Percentiles rank a stretch among this genome's conserved stretches.
phyloP scores from a whole-genome alignment of 163 green algal species.

The Scenedesmus sp. region DNA sequence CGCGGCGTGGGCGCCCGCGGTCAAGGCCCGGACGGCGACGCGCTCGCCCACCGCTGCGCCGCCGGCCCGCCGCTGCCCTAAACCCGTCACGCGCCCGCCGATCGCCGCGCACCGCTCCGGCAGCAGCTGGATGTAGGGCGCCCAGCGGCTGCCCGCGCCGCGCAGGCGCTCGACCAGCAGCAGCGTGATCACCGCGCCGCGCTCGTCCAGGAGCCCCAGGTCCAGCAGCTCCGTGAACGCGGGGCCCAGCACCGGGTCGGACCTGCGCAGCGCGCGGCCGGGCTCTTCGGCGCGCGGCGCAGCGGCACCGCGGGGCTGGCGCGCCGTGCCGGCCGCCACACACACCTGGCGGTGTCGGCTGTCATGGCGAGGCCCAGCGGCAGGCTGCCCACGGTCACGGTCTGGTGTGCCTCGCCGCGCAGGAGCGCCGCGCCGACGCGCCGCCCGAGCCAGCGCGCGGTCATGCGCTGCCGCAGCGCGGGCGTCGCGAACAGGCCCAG shows the following conservation, averaged over 20 bases:
- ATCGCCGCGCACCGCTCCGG: constrained; percentile 8
- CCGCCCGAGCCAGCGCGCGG: constrained; percentile 35
- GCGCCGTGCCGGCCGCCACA: too few relatives aligned
- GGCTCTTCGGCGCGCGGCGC: not conserved
- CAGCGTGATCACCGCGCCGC: constrained; percentile 65
- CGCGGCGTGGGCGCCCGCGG: too few relatives aligned
- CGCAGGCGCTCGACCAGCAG: constrained; percentile 67
- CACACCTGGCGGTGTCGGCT: too few relatives aligned
- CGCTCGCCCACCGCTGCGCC: too few relatives aligned
- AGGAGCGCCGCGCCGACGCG: constrained; percentile 14
- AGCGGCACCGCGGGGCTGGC: too few relatives aligned
- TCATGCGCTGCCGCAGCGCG: constrained; percentile 12
- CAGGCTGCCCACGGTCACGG: constrained; percentile 7
- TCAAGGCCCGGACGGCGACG: too few relatives aligned
- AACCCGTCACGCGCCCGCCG: not conserved
- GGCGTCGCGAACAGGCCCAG: constrained; percentile 17
- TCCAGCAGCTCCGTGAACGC: constrained; percentile 48
- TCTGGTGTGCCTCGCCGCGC: not conserved
- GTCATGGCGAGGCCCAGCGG: constrained; percentile 35
- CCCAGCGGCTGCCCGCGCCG: constrained; percentile 10
- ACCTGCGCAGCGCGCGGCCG: not conserved
- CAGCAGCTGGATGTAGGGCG: constrained; percentile 25
- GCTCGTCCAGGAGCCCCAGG: constrained; percentile 67
- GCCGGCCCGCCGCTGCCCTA: not conserved
- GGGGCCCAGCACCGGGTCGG: constrained; percentile 18